phyloP scores from a whole-genome alignment of 2,329 filamentous ascomycete species.

The Cryphonectria parasitica region DNA sequence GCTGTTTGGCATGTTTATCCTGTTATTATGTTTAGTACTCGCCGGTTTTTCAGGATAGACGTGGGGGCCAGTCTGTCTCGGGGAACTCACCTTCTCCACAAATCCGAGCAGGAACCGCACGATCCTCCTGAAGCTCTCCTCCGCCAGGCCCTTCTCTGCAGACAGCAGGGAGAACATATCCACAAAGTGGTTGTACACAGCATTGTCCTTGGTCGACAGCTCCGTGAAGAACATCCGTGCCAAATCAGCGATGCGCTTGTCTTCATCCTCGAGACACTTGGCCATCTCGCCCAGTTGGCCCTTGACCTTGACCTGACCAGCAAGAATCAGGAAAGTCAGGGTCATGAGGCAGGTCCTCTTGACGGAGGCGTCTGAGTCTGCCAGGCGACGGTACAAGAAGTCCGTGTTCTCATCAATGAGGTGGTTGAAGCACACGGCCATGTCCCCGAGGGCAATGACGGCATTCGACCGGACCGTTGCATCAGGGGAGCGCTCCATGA shows the following conservation, averaged over 20 bases:
- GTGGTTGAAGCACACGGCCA: constrained; percentile 99
- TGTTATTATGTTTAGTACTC: constrained; percentile 43
- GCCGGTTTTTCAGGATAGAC: not conserved
- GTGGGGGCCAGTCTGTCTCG: not conserved
- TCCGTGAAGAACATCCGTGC: constrained; percentile 99
- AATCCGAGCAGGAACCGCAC: constrained; percentile 93
- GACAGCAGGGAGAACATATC: constrained; percentile 97
- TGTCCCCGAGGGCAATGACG: constrained; percentile 95
- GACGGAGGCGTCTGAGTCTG: constrained; percentile 84
- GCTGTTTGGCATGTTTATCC: constrained; percentile 97
- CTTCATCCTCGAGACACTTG: constrained; percentile 96
- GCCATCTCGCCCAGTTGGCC: constrained; percentile 98
- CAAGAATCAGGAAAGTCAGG: constrained; percentile 92
- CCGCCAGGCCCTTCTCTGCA: constrained; percentile 77
- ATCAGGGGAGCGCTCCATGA: constrained; percentile 92
- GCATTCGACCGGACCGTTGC: constrained; percentile 94
- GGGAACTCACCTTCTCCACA: constrained; percentile 83
- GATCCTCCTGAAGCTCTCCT: constrained; percentile 84
- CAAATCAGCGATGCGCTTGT: constrained; percentile 90
- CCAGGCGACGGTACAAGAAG: constrained; percentile 91
- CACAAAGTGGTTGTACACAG: constrained; percentile 98
- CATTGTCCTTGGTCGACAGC: constrained; percentile 96
- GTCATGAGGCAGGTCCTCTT: constrained; percentile 99
- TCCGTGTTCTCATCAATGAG: constrained; percentile 99
- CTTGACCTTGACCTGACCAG: constrained; percentile 99